Evolutionary conservation across 352 stramenopile genomes (phyloP), one percentile per base, ranked within the genome.

Genomic region (Phytophthora nicotianae): DNA sequence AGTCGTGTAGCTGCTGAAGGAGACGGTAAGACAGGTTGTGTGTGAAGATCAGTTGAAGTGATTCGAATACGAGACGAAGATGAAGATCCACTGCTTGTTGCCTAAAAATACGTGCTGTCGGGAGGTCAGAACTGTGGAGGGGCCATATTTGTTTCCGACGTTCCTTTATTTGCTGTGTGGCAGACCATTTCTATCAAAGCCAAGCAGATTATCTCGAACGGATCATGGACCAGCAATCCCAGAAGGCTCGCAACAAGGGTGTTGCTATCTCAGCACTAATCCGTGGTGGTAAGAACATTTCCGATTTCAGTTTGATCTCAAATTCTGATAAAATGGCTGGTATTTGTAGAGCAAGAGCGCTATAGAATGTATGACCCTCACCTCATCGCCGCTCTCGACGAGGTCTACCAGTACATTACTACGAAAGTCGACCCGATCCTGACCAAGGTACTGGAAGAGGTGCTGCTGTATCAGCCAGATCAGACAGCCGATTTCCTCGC

Each of bases 401-500:
- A 78, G 16, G 65, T 87, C 40, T 91, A 93, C 54, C 69, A 89
- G 24, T 92, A 91, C 62, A 88, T 91, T 46, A 75, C 75, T 11
- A 81, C 83, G 59, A 65, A 88, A 37, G 50, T 90, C 17, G 81
- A 93, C 33, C 83, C 81, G 0, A 53, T 92, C 26, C 60, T 93
- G 45, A 81, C 57, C 35, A 70, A 77, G 32, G 81, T 79, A 4
- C 75, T 93, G 8, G 85, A 93, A 57, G 63, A 89, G 33, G 78
- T 86, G 16, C 53, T 93, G 48, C 69, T 92, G 16, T 89, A 91
- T 58, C 81, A 91, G 35, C 83, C 85, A 3, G 85, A 93, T 46
- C 85, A 90, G 35, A 77, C 73, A 11, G 78, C 83, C 20, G 79
- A 90, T 48, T 92, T 90, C 43, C 63, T 93, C 10, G 79, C 83